phyloP scores from a whole-genome alignment of 2,329 filamentous ascomycete species.

The Colletotrichum orchidophilum region DNA sequence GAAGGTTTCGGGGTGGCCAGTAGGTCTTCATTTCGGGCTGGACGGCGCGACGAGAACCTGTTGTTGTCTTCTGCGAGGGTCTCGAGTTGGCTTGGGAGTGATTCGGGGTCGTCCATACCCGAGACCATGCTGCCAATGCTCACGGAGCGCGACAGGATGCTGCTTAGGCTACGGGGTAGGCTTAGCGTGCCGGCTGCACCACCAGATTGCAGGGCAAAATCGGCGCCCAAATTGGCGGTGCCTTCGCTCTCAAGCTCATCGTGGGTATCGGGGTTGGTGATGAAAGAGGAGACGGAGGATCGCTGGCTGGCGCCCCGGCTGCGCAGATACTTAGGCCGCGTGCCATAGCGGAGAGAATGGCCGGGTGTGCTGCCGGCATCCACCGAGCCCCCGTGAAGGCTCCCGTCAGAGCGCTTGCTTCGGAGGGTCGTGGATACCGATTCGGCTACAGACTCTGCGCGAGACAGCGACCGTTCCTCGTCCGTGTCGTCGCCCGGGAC shows the following conservation, averaged over 20 bases:
- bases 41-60: constrained; percentile 43
- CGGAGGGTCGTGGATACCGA: constrained; percentile 40
- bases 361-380: constrained; percentile 60
- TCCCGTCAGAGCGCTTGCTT: constrained; percentile 45
- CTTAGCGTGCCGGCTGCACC: constrained; percentile 72
- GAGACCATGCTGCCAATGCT: constrained; percentile 93
- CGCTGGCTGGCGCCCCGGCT: constrained; percentile 67
- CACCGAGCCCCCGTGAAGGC: constrained; percentile 41
- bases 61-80: constrained; percentile 60
- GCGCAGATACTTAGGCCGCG: constrained; percentile 65
- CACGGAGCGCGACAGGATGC: constrained; percentile 75
- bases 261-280: constrained; percentile 61
- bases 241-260: constrained; percentile 77
- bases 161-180: constrained; percentile 59
- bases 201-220: constrained; percentile 85
- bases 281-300: constrained; percentile 68
- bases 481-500: constrained; percentile 37
- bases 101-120: constrained; percentile 69
- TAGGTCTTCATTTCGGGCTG: constrained; percentile 50
- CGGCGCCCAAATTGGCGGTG: constrained; percentile 73
- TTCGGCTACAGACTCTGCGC: constrained; percentile 40
- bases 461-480: constrained; percentile 41
- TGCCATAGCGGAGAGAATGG: constrained; percentile 55
- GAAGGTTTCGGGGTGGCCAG: constrained; percentile 77
- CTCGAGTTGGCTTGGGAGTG: constrained; percentile 57